Evolutionary conservation across 2,329 filamentous ascomycete genomes (phyloP), one percentile per base, ranked within the genome.

Genomic region (Davidsoniella australis): DNA sequence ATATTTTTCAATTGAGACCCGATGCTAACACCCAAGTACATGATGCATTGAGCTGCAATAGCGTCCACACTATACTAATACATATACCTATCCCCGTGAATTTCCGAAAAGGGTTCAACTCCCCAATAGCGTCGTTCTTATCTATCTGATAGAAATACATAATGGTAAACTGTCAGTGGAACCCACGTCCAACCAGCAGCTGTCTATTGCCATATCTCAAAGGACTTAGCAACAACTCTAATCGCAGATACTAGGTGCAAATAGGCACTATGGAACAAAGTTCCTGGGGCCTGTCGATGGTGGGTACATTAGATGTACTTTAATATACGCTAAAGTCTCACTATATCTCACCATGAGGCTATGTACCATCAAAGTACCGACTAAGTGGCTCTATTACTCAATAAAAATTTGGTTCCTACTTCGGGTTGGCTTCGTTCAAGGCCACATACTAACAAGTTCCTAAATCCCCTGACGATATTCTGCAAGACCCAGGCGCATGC

Each of bases 91-190:
- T 23, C 29, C 29, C 29, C 29, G 29, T 33, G 29, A 33, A 10
- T 5, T 9, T 33, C 29, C 29, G 29, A 33, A 33, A 33, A 9
- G 12, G 2, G 29, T 4, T 33, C 29, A 33, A 33, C 29, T 33
- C 8, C 26, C 12, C 29, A 23, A 23, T 23, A 23, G 20, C 5
- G 8, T 33, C 6, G 37, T 45, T 41, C 50, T 52, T 52, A 52
- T 52, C 50, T 49, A 17, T 37, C 50, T 48, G 41, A 49, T 49
- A 48, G 38, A 49, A 52, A 48, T 48, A 52, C 46, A 48, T 52
- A 52, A 52, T 52, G 42, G 16, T 42, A 52, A 52, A 38, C 23
- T 17, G 46, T 33, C 29, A 12, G 42, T 52, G 41, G 50, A 49
- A 37, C 45, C 46, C 42, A 36, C 39, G 37, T 24, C 40, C 38